Evolutionary conservation across 345 rosid species (phyloP).

Genomic region (Rhizophora mangle): DNA sequence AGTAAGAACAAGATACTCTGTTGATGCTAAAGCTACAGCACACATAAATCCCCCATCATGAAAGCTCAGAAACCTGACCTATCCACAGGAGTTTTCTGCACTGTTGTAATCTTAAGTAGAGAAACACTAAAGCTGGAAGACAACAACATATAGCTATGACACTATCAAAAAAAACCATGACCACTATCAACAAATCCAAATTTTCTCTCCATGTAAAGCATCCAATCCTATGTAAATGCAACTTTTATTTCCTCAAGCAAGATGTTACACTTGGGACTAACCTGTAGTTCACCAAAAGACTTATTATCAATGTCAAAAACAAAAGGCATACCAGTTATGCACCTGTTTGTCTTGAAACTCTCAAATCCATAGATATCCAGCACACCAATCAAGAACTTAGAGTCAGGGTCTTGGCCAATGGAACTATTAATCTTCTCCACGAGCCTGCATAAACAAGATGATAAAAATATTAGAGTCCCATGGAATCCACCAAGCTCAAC

Average conservation of each 20-base stretch:
- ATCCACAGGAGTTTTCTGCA: neutral
- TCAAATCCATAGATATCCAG: slow-evolving; percentile 99
- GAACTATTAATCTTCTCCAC: slow-evolving; percentile 89
- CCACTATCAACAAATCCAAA: neutral
- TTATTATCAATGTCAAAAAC: slow-evolving; percentile 35
- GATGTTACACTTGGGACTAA: slow-evolving; percentile 16
- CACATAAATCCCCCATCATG: neutral
- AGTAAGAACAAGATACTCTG: neutral
- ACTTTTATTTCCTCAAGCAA: slow-evolving; percentile 13
- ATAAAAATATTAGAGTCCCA: slow-evolving; percentile 12
- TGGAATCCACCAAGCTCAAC: neutral
- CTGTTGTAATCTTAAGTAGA: neutral
- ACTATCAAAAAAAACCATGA: neutral
- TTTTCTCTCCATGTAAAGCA: neutral
- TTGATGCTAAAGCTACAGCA: slow-evolving; percentile 7
- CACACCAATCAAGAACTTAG: slow-evolving; percentile 88
- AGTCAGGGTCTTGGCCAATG: slow-evolving; percentile 93
- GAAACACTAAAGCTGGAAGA: slow-evolving; percentile 1
- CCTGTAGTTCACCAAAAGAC: slow-evolving; percentile 25
- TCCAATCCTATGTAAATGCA: neutral
- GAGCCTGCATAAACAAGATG: slow-evolving; percentile 54
- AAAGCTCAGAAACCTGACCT: neutral
- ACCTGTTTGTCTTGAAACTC: slow-evolving; percentile 99
- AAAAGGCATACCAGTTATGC: slow-evolving; percentile 72
- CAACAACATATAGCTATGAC: neutral